Percentiles rank a stretch among this genome's conserved stretches.
Evolutionary conservation across 208 protist genomes (phyloP).

Genomic region (Trypanosoma platydactyli): DNA sequence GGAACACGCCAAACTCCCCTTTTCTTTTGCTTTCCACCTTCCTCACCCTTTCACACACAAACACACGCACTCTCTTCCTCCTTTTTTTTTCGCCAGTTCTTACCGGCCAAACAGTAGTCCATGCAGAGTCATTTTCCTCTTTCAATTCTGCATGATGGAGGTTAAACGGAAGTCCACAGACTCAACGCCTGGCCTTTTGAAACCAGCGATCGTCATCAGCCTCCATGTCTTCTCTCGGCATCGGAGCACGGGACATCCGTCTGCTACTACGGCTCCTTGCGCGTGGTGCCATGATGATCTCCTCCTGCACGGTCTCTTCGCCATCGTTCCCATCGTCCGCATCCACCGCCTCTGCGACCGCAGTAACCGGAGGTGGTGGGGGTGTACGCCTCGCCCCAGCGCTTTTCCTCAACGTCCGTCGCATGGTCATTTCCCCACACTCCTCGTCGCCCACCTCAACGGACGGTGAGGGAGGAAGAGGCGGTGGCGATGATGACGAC

Average conservation of each 20-base stretch:
- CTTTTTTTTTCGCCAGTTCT: not conserved
- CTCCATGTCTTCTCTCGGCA: not conserved
- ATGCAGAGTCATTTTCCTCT: not conserved
- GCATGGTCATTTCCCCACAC: slow-evolving; percentile 11
- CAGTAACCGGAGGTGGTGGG: not conserved
- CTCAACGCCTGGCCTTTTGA: slow-evolving; percentile 19
- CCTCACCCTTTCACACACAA: not conserved
- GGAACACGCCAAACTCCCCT: not conserved
- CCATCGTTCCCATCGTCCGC: slow-evolving; percentile 13
- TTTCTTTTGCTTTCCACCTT: not conserved
- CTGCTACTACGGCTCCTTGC: slow-evolving; percentile 4
- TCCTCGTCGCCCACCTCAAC: slow-evolving; percentile 13
- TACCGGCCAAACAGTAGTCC: too few relatives aligned
- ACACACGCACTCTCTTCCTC: not conserved
- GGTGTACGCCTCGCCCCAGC: not conserved
- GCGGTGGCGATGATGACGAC: not conserved
- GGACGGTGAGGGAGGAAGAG: slow-evolving; percentile 1
- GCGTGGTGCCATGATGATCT: slow-evolving; percentile 7
- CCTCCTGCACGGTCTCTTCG: not conserved
- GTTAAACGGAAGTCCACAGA: not conserved
- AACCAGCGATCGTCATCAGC: slow-evolving; percentile 23
- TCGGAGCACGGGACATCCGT: slow-evolving; percentile 16
- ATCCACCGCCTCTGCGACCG: not conserved
- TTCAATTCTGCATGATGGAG: too few relatives aligned
- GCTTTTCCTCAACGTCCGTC: slow-evolving; percentile 13